Conservation (phyloP, 352 stramenopile genomes). For the Pythium grandisporangium region DNA sequence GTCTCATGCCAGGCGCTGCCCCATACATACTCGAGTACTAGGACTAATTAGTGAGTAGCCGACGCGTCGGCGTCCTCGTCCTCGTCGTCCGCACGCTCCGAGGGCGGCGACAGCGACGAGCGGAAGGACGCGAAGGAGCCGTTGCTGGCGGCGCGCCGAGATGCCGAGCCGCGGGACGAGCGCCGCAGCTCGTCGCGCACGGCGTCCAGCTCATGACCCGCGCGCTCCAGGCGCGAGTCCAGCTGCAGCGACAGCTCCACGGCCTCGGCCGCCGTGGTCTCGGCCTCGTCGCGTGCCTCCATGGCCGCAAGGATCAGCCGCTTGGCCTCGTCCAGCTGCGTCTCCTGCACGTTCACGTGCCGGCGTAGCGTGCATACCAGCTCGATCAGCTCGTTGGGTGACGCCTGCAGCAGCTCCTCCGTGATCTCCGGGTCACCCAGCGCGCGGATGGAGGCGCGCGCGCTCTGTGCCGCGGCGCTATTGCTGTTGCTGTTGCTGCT, state of each 20-base stretch:
- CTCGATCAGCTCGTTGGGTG: conserved; percentile 53
- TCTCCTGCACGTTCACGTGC: conserved; percentile 61
- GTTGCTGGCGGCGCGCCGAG: no score
- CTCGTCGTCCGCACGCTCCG: no score
- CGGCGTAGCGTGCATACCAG: conserved; percentile 62
- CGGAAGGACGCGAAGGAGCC: not conserved
- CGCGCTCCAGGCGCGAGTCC: conserved; percentile 62
- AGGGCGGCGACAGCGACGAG: no score
- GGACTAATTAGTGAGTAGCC: no score
- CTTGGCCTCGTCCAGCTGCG: conserved; percentile 69
- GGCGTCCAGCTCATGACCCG: conserved; percentile 31
- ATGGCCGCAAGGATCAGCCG: conserved; percentile 62
- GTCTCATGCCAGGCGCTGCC: no score
- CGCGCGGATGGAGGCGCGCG: conserved; percentile 23
- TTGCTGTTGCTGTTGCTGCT: no score
- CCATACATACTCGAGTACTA: no score
- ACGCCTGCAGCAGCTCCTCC: conserved; percentile 34
- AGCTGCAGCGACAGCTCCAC: conserved; percentile 60
- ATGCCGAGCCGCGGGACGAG: conserved; percentile 14
- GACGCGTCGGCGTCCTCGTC: no score
- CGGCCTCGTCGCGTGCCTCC: conserved; percentile 64
- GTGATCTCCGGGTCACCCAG: conserved; percentile 42
- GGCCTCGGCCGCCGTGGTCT: conserved; percentile 62
- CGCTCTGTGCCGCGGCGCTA: not conserved
- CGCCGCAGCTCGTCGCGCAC: conserved; percentile 18